These are phyloP conservation scores for Fusarium tuaranense DNA, from an alignment of 2,329 filamentous ascomycete species.

Conservation along the genomic window DNA sequence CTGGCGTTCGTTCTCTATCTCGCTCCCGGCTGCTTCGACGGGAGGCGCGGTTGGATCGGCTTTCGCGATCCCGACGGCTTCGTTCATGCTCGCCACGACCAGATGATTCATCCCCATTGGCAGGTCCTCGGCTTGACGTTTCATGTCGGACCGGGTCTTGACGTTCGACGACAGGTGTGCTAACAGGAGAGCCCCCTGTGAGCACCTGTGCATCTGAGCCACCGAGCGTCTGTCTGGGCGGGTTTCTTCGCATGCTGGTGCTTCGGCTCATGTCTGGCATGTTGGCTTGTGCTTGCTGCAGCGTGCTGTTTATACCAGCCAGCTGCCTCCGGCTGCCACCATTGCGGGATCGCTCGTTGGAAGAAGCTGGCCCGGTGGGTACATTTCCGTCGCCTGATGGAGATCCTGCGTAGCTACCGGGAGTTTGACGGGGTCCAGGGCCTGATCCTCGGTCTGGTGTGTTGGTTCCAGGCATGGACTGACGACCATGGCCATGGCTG, in stretches of 20 bases:
- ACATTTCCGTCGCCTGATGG: constrained; percentile 45
- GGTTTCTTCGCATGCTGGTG: constrained; percentile 50
- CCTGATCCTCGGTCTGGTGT: constrained; percentile 48
- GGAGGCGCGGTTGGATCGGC: constrained; percentile 53
- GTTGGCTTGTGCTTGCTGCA: constrained; percentile 63
- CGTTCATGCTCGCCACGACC: constrained; percentile 55
- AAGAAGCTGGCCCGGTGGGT: constrained; percentile 52
- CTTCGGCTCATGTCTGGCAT: constrained; percentile 52
- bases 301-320: constrained; percentile 69
- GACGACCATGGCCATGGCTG: constrained; percentile 43
- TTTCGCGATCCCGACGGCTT: constrained; percentile 57
- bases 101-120: constrained; percentile 48
- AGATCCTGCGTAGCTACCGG: constrained; percentile 37
- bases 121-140: constrained; percentile 48
- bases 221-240: constrained; percentile 57
- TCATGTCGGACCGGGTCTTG: constrained; percentile 58
- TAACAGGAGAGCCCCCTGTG: constrained; percentile 63
- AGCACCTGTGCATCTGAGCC: constrained; percentile 69
- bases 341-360: constrained; percentile 50
- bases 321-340: constrained; percentile 65
- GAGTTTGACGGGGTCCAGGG: constrained; percentile 40
- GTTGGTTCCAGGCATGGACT: constrained; percentile 46
- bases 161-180: constrained; percentile 63
- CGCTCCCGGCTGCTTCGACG: constrained; percentile 65
- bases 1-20: constrained; percentile 61